Base-by-base conservation (phyloP, 768 basidiomycete species). In the Leucogyrophana mollusca region DNA sequence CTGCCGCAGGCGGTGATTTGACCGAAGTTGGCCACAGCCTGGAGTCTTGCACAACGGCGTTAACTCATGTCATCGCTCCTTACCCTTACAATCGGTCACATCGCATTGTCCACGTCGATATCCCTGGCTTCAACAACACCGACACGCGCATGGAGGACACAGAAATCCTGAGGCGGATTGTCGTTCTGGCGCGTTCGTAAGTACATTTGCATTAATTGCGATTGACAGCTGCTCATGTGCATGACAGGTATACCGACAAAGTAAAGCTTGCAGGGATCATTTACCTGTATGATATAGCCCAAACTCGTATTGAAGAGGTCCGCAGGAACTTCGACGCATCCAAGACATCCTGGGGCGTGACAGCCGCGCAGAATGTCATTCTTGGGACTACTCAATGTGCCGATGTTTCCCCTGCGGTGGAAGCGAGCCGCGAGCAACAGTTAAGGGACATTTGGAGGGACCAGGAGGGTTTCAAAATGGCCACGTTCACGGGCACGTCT, bases 311-410 rank as follows among this genome's bases (percentile, higher is more conserved):
- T 59, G 52, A 49, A 1, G 67, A 62, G 13, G 49, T 57, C 1
- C 48, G 49, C 9, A 61, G 49, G 13, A 68, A 67, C 49, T 53
- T 68, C 18, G 48, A 51, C 9, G 59, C 67, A 58, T 69, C 70
- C 46, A 38, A 36, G 24, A 39, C 13, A 24, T 23, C 56, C 14
- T 57, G 56, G 18, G 56, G 61, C 52, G 3, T 54, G 57, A 21
- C 49, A 61, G 30, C 67, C 53, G 40, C 58, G 23, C 49, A 51
- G 25, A 61, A 67, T 27, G 62, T 70, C 4, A 45, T 66, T 21
- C 52, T 71, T 6, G 59, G 57, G n/a, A 67, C 69, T 1, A 67
- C 69, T 9, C 67, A 66, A 60, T 71, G 67, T 68, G 60, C 59
- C 41, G 53, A 50, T 13, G 46, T 60, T 14, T 46, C 43, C 2